Conservation (phyloP, 441 rosid species). For the Adansonia gregorii region DNA sequence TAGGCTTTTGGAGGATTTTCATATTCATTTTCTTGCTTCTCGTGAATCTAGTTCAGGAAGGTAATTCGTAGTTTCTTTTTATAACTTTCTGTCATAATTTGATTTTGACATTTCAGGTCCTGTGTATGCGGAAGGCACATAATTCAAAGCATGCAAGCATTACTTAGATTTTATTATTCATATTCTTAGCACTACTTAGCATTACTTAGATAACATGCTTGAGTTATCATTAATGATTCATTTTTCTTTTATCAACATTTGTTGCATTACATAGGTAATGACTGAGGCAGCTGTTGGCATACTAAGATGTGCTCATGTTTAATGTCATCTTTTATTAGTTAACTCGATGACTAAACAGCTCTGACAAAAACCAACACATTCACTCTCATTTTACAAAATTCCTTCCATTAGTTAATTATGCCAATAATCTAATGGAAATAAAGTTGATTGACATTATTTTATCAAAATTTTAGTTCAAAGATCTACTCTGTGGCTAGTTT, state of each 20-base stretch:
- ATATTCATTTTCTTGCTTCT: slow-evolving; percentile 94
- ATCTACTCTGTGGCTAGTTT: neutral
- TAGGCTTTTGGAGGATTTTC: slow-evolving; percentile 93
- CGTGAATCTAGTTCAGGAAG: slow-evolving; percentile 81
- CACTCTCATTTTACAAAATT: neutral
- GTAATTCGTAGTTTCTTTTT: slow-evolving; percentile 41
- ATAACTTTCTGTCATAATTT: neutral
- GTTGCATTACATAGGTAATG: neutral
- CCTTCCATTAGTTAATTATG: neutral
- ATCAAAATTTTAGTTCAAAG: neutral
- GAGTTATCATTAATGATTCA: neutral
- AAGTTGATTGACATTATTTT: neutral
- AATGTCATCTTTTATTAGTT: slow-evolving; percentile 10
- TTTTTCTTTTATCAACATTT: slow-evolving; percentile 10
- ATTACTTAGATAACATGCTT: neutral
- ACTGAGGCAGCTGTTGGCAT: slow-evolving; percentile 5
- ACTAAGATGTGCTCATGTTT: slow-evolving; percentile 7
- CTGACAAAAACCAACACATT: neutral
- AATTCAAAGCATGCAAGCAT: neutral
- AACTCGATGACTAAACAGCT: neutral
- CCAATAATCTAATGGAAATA: neutral
- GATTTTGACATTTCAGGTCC: neutral
- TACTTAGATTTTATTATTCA: neutral
- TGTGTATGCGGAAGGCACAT: neutral
- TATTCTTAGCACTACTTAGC: neutral